phyloP scores from a whole-genome alignment of 805 yeast genomes.

The Wickerhamomyces pijperi region DNA sequence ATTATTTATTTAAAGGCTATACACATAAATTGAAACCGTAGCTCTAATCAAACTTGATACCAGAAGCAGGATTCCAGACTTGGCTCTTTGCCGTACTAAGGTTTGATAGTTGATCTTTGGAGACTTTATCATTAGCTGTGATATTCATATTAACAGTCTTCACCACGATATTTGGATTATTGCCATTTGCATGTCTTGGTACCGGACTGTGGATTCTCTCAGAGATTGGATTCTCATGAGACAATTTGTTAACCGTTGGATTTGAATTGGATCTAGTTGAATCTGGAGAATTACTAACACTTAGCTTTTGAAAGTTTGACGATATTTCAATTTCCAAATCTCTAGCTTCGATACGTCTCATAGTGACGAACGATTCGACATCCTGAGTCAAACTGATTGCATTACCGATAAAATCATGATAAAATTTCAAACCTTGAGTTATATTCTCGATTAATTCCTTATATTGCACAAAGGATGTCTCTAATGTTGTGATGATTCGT shows the following conservation, averaged over 20 bases:
- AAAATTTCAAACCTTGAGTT: slow-evolving; percentile 61
- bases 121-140: too few species aligned
- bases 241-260: too few species aligned
- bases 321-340: slow-evolving; percentile 31
- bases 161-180: background rate
- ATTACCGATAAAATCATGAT: slow-evolving; percentile 44
- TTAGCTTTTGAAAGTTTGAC: slow-evolving; percentile 21
- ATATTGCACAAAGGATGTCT: slow-evolving; percentile 11
- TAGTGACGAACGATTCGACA: slow-evolving; percentile 39
- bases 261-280: slow-evolving; percentile 1
- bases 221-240: background rate
- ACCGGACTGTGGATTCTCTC: background rate
- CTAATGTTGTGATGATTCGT: slow-evolving; percentile 39
- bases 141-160: too few species aligned
- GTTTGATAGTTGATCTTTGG: too few species aligned
- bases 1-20: too few species aligned
- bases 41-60: slow-evolving; percentile 15
- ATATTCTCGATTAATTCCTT: slow-evolving; percentile 48
- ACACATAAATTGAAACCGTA: too few species aligned
- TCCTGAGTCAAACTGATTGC: slow-evolving; percentile 33
- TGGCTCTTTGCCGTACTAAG: slow-evolving; percentile 17
- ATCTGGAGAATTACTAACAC: slow-evolving; percentile 1
- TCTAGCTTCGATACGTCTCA: slow-evolving; percentile 41
- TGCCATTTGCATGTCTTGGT: background rate
- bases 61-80: slow-evolving; percentile 18